Evolutionary conservation across 495 filamentous ascomycete genomes (phyloP), one percentile per base, ranked within the genome.

Genomic region (Mycothermus thermophilus): DNA sequence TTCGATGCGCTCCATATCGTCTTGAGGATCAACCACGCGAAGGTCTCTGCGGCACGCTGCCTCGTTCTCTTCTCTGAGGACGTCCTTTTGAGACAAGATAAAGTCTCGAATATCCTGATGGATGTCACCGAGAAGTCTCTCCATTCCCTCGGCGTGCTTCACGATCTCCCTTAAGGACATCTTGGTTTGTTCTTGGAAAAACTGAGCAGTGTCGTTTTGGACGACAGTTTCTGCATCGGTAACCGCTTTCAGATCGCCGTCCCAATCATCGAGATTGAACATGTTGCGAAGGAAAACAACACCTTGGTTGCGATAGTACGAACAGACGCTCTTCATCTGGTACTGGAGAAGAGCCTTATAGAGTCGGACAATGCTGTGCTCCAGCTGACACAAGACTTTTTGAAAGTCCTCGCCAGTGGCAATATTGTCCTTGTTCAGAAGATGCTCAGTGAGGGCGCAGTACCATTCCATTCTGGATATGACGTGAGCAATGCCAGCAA

Each of bases 1-100:
- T 46, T 63, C 48, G 19, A 69, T 60, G 10, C 42, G 47, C 22
- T 39, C 37, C 48, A 57, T 63, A 34, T 64, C 60, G 32, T 51
- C 28, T 18, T 30, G 46, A 13, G 59, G 55, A 44, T 59, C 50
- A 5, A 50, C 46, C 5, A 47, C 34, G 8, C 16, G 35, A 10
- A 58, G 43, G 30, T 58, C 48, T 31, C 31, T 22, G 32, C 41
- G 37, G 37, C 50, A 59, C 25, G 11, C 34, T 21, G 17, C 16
- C 15, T 35, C 34, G 15, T 11, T 10, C 13, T 21, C 34, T 14
- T 35, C 34, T 17, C 34, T 35, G 8, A 15, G 17, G 15, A 10
- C 17, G 3, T 35, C 34, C 34, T 35, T 35, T 17, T 35, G 16
- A 15, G 28, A 10, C 10, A 25, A 19, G 15, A 35, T 35, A 14